Conservation (phyloP, 345 rosid species). For the Salix arbutifolia region DNA sequence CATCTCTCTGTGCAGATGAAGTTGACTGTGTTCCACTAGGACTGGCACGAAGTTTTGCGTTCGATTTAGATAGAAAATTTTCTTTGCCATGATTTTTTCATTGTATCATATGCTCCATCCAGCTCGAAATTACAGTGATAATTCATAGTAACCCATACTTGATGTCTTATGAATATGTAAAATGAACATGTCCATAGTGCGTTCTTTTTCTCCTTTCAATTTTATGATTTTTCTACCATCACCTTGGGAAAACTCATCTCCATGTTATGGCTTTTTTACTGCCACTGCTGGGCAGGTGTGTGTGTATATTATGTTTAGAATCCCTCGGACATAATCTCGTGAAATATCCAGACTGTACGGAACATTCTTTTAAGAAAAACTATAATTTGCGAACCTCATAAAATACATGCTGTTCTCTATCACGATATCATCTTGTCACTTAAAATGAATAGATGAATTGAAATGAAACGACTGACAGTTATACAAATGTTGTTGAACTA, state of each 20-base stretch:
- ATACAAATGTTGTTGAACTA: no score
- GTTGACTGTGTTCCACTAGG: background rate
- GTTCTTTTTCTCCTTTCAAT: background rate
- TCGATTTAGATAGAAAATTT: background rate
- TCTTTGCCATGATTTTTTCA: background rate
- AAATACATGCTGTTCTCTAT: no score
- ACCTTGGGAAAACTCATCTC: background rate
- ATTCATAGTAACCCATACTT: background rate
- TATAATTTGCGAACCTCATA: no score
- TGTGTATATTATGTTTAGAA: background rate
- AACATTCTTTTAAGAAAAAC: background rate
- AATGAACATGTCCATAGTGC: background rate
- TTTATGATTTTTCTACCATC: background rate
- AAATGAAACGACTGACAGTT: no score
- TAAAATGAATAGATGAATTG: no score
- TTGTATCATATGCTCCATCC: constrained; percentile 7
- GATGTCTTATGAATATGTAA: constrained; percentile 8
- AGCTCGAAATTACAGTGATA: background rate
- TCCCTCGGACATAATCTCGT: background rate
- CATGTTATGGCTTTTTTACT: background rate
- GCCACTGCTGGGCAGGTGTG: background rate
- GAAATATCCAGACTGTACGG: background rate
- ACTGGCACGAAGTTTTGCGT: background rate
- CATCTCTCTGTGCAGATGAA: background rate
- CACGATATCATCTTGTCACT: no score